Conservation (phyloP, 2,329 filamentous ascomycete genomes). For the Penicillium sclerotiorum region DNA sequence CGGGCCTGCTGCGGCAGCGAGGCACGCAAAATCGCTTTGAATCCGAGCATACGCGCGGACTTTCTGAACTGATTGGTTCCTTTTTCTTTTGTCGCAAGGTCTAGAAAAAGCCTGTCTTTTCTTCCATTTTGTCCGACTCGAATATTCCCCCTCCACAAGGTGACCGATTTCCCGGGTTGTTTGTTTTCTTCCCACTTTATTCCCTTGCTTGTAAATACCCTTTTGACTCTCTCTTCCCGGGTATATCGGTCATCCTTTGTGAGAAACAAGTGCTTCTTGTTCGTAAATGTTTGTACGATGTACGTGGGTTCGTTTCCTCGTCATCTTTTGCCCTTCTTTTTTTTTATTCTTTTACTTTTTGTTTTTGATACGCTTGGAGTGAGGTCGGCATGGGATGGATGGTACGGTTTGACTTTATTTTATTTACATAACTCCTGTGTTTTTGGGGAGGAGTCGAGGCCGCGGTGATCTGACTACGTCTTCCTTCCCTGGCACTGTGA, state of each 20-base stretch:
- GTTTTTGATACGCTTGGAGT: constrained; percentile 32
- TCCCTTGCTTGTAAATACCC: not conserved
- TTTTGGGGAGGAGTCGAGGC: constrained; percentile 7
- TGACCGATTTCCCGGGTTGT: constrained; percentile 28
- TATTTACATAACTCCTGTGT: constrained; percentile 5
- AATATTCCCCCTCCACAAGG: constrained; percentile 31
- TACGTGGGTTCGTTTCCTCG: constrained; percentile 24
- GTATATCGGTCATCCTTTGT: constrained; percentile 23
- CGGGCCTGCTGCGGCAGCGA: constrained; percentile 46
- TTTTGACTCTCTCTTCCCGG: constrained; percentile 12
- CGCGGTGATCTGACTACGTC: constrained; percentile 11
- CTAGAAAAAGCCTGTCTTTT: constrained; percentile 33
- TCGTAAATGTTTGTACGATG: constrained; percentile 29
- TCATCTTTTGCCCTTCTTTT: constrained; percentile 27
- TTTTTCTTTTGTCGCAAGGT: constrained; percentile 28
- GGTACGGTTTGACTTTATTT: constrained; percentile 12
- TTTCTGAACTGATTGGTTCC: constrained; percentile 26
- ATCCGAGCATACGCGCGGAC: constrained; percentile 36
- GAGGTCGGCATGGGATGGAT: constrained; percentile 34
- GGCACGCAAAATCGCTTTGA: constrained; percentile 38
- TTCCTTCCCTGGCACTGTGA: constrained; percentile 14
- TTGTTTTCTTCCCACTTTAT: constrained; percentile 20
- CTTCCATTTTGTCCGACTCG: constrained; percentile 24
- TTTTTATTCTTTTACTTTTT: constrained; percentile 23
- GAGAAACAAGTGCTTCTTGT: constrained; percentile 3